Conservation (phyloP, 2,329 filamentous ascomycete genomes). For the Xylaria sp. region DNA sequence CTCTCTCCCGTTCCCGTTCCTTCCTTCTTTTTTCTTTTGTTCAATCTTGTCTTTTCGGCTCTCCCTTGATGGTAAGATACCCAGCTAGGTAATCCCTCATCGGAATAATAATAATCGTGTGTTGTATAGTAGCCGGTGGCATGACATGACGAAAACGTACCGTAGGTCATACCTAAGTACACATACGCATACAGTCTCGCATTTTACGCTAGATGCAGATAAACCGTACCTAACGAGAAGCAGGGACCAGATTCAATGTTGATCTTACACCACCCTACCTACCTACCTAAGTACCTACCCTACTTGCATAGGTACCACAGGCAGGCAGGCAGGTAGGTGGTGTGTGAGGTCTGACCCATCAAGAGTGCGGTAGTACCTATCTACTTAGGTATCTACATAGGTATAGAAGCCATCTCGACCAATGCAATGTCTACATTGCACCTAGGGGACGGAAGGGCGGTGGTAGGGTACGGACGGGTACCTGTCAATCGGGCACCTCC, state of each 20-base stretch:
- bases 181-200: conserved; percentile 2
- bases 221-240: neutral
- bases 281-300: neutral
- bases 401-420: neutral
- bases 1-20: neutral
- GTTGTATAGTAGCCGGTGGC: neutral
- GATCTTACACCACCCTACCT: neutral
- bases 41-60: neutral
- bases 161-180: too few relatives aligned
- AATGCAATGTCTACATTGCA: neutral
- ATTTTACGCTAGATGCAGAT: neutral
- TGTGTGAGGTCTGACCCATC: neutral
- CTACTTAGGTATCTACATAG: too few relatives aligned
- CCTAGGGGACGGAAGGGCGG: neutral
- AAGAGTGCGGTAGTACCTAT: neutral
- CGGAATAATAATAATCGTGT: neutral
- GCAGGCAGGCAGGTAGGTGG: too few relatives aligned
- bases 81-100: conserved; percentile 9
- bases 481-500: conserved; percentile 7
- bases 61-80: neutral
- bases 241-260: neutral
- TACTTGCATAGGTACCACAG: too few relatives aligned
- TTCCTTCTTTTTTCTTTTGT: neutral
- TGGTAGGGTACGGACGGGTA: neutral
- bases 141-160: conserved; percentile 4